Percentiles rank a stretch among this genome's conserved stretches.
Evolutionary conservation across 305 asterid genomes (phyloP).

Genomic region (Fraxinus velutina): DNA sequence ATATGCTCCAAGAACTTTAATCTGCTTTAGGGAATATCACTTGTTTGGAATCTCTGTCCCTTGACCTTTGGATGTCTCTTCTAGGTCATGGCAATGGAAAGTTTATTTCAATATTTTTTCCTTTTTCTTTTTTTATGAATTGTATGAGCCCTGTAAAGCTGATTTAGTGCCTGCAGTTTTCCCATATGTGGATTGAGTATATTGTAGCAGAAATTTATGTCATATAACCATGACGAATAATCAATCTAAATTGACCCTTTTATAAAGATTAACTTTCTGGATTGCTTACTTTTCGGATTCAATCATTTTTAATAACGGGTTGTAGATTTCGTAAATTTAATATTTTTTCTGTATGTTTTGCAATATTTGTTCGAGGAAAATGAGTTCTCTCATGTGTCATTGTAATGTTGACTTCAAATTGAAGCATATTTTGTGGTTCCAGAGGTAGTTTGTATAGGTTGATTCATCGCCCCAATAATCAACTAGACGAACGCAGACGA

Average conservation of each 20-base stretch:
- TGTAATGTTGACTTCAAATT: conserved; percentile 3
- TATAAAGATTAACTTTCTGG: not conserved
- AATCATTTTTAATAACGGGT: not conserved
- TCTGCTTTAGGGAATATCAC: not conserved
- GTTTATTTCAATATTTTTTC: not conserved
- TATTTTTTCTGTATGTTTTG: not conserved
- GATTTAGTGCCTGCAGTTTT: not conserved
- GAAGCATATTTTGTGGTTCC: conserved; percentile 37
- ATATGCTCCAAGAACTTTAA: not conserved
- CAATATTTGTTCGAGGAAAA: conserved; percentile 13
- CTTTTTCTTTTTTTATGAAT: not conserved
- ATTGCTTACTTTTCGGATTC: not conserved
- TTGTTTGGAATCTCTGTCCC: not conserved
- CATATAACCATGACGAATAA: not conserved
- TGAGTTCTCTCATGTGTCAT: conserved; percentile 6
- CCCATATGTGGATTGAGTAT: conserved; percentile 9
- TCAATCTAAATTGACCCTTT: conserved; percentile 9
- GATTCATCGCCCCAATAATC: conserved; percentile 88
- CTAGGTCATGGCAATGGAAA: not conserved
- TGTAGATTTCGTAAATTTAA: not conserved
- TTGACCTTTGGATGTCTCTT: not conserved
- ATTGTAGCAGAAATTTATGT: not conserved
- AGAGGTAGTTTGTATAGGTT: conserved; percentile 97
- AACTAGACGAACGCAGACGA: conserved; percentile 85
- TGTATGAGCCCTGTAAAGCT: not conserved